Percentiles rank a stretch among this genome's conserved stretches.
Evolutionary conservation across 164 flowering plant genomes (phyloP).

Genomic region (Magnolia officinalis): DNA sequence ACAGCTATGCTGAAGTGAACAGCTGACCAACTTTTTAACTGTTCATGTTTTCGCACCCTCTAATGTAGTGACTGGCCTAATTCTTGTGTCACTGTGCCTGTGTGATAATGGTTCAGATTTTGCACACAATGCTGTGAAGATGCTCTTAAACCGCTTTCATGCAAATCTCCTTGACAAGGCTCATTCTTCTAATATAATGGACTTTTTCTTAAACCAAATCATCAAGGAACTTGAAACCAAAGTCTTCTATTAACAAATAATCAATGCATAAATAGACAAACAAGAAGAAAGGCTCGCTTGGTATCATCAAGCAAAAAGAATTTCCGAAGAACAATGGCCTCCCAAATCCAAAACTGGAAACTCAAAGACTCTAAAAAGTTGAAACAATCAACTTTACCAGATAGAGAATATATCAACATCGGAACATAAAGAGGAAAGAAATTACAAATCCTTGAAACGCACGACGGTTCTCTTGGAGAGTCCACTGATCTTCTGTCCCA

Average conservation of each 20-base stretch:
- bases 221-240: neutral
- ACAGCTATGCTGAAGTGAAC: too few species aligned
- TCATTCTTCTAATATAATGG: too few species aligned
- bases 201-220: too few species aligned
- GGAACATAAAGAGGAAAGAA: neutral
- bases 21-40: too few species aligned
- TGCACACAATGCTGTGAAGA: too few species aligned
- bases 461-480: constrained; percentile 67
- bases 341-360: neutral
- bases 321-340: neutral
- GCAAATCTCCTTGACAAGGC: too few species aligned
- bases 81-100: too few species aligned
- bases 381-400: neutral
- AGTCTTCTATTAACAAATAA: too few species aligned
- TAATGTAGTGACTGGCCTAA: too few species aligned
- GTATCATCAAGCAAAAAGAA: neutral
- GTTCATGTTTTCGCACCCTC: too few species aligned
- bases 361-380: neutral
- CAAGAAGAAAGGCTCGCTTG: neutral
- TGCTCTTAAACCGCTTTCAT: too few species aligned
- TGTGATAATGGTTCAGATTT: too few species aligned
- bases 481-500: constrained; percentile 92
- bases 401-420: neutral
- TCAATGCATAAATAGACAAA: neutral
- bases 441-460: constrained; percentile 86